These are phyloP conservation scores for Amphirosellinia nigrospora DNA, from an alignment of 495 filamentous ascomycete genomes.

Conservation along the genomic window DNA sequence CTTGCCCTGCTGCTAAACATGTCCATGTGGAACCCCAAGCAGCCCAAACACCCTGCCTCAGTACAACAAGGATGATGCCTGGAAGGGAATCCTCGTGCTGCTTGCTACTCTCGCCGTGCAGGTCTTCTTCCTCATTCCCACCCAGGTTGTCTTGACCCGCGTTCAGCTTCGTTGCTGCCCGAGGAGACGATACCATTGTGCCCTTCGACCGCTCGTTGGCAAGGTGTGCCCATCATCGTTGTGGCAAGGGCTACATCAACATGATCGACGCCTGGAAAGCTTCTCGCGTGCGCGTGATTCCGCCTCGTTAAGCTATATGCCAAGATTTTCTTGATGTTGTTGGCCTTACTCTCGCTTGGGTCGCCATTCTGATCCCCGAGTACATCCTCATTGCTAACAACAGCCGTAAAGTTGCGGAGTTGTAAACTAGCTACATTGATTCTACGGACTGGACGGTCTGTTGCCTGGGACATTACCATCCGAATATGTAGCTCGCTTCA, in stretches of 20 bases:
- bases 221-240: constrained; percentile 61
- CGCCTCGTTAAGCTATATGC: constrained; percentile 70
- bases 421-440: neutral
- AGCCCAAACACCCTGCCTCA: constrained; percentile 29
- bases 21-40: constrained; percentile 30
- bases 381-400: constrained; percentile 35
- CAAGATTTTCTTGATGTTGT: constrained; percentile 61
- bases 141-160: constrained; percentile 50
- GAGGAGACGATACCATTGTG: constrained; percentile 56
- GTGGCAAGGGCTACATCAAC: constrained; percentile 70
- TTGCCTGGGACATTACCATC: neutral
- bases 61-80: constrained; percentile 33
- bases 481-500: neutral
- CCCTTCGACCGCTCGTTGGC: constrained; percentile 61
- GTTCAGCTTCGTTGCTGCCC: constrained; percentile 58
- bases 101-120: constrained; percentile 36
- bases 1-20: constrained; percentile 42
- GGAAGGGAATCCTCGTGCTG: constrained; percentile 43
- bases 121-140: constrained; percentile 48
- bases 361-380: constrained; percentile 48
- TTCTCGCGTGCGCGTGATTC: constrained; percentile 70
- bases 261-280: constrained; percentile 74
- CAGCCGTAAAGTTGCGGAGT: constrained; percentile 36
- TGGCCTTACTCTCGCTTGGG: constrained; percentile 55
- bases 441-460: neutral